Conservation (phyloP, 106 monocot species). For the Hemerocallis citrina region DNA sequence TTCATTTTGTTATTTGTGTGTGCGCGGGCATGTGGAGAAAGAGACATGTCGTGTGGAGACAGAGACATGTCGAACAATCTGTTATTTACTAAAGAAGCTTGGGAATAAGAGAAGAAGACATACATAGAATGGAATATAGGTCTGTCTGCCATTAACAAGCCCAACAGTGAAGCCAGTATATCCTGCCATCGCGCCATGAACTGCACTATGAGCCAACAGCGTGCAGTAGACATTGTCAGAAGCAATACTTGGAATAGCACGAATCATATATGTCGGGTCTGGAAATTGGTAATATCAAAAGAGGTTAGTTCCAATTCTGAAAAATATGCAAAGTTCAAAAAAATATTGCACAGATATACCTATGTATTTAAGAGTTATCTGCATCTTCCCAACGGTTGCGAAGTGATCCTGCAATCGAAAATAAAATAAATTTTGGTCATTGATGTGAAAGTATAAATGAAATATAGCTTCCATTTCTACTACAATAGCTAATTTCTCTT, state of each 20-base stretch:
- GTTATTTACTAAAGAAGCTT: too few relatives aligned
- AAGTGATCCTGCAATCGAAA: constrained; percentile 47
- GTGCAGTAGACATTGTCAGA: constrained; percentile 70
- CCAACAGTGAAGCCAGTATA: constrained; percentile 64
- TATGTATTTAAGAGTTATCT: constrained; percentile 62
- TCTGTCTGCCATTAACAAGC: constrained; percentile 48
- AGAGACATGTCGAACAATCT: too few relatives aligned
- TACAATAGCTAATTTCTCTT: too few relatives aligned
- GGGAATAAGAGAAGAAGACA: constrained; percentile 6
- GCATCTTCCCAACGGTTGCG: constrained; percentile 27
- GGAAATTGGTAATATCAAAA: neutral
- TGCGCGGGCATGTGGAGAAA: too few relatives aligned
- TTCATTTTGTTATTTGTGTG: too few relatives aligned
- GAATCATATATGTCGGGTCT: constrained; percentile 69
- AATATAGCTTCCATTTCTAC: too few relatives aligned
- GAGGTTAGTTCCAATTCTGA: neutral
- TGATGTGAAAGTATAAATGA: too few relatives aligned
- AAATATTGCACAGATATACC: constrained; percentile 12
- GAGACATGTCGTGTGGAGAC: too few relatives aligned
- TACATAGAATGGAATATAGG: constrained; percentile 59
- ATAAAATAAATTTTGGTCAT: too few relatives aligned
- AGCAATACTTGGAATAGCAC: constrained; percentile 59
- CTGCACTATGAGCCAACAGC: constrained; percentile 40
- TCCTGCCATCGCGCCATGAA: constrained; percentile 71
- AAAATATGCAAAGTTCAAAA: neutral